Conservation (phyloP, 2,329 filamentous ascomycete genomes). For the Alternaria angustiovoidea region DNA sequence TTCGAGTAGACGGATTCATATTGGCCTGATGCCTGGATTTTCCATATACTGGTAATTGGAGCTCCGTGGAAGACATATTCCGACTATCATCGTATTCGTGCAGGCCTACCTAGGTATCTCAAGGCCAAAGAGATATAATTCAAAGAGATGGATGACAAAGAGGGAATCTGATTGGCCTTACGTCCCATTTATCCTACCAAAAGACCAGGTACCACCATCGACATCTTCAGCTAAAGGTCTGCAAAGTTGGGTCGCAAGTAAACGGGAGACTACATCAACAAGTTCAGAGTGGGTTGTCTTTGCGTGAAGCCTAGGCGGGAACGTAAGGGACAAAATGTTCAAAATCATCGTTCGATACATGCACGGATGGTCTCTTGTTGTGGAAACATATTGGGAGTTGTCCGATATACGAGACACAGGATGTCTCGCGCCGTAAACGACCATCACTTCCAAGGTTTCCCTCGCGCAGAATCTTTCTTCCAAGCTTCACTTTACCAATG, state of each 20-base stretch:
- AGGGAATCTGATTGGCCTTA: background rate
- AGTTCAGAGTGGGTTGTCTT: background rate
- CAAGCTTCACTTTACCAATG: background rate
- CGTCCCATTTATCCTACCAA: background rate
- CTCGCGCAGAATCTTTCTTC: background rate
- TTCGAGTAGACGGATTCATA: background rate
- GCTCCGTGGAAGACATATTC: background rate
- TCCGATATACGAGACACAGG: background rate
- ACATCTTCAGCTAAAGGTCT: background rate
- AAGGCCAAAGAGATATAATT: background rate
- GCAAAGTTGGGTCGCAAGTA: background rate
- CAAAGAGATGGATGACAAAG: background rate
- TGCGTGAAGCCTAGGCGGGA: background rate
- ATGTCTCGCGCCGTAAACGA: background rate
- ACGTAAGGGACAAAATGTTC: background rate
- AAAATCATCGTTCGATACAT: background rate
- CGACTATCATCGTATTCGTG: background rate
- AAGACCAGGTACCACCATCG: no score
- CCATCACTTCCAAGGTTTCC: background rate
- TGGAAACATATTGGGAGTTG: background rate
- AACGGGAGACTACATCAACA: background rate
- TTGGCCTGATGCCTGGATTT: background rate
- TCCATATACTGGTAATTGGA: background rate
- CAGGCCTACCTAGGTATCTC: background rate
- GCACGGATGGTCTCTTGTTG: background rate